Base-by-base conservation (phyloP, 1,284 basidiomycete genomes). In the Testicularia cyperi region DNA sequence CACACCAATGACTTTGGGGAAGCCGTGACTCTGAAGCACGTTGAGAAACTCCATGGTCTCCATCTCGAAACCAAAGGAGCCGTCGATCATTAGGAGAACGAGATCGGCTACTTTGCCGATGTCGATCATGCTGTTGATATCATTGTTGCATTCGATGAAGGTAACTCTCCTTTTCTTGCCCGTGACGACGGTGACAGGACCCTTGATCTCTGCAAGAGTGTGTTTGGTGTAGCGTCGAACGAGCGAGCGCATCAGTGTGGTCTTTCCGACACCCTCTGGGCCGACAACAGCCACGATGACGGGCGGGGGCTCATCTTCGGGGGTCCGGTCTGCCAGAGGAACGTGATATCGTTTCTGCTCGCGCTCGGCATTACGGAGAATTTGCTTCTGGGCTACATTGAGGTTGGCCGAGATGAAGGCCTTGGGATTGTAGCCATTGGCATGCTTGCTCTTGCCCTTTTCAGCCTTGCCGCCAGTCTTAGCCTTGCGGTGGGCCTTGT, bases 41-140 rank as follows among this genome's bases (percentile, higher is more conserved):
- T 97, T 98, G 52, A 99, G 85, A 61, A 97, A 97, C 78, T 99
- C 94, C 74, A 99, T 98, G 0, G 91, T 94, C 86, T 98, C 95
- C 95, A 98, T 98, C 79, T 99, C 94, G 68, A 98, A 95, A 1
- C 94, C 94, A 77, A 94, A 97, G 29, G 88, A 92, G 4, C 90
- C 94, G 73, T 99, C 95, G 66, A 98, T 88, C 90, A 97, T 92
- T 61, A 98, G 84, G 32, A 99, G 81, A 3, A 98, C 89, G 35
- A 98, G 81, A 78, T 98, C 95, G 5, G 90, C 94, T 51, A 98
- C 85, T 78, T 99, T 99, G 48, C 86, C 92, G 67, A 96, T 82
- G 81, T 99, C 95, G 58, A 98, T 89, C 92, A 97, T 97, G 36
- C 90, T 88, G 78, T 94, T 94, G 65, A 99, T 82, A 79, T 97